A percentile compares a stretch with the other conserved stretches of the same genome.
Conservation (phyloP, 2,329 filamentous ascomycete genomes). For the Paecilomyces niveus region DNA sequence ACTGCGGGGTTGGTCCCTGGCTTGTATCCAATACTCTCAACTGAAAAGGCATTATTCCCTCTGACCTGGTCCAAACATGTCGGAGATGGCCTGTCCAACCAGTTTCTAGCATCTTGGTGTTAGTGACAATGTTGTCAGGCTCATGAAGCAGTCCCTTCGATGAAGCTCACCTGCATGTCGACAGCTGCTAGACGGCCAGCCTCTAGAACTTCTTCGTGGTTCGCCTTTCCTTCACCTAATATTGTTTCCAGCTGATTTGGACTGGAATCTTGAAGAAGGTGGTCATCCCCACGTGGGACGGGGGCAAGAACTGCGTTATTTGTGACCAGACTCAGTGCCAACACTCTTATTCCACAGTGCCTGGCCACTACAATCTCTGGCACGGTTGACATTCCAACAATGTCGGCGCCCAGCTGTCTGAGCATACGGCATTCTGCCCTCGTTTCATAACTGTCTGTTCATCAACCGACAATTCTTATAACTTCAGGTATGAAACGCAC, state of each 20-base stretch:
- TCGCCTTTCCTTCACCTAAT: constrained; percentile 53
- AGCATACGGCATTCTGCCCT: constrained; percentile 59
- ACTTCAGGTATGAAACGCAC: constrained; percentile 30
- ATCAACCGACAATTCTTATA: background rate
- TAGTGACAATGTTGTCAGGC: constrained; percentile 5
- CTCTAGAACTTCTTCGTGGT: constrained; percentile 60
- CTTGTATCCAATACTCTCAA: background rate
- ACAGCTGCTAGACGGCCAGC: constrained; percentile 53
- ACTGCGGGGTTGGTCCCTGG: background rate
- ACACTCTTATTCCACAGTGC: constrained; percentile 55
- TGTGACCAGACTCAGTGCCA: constrained; percentile 61
- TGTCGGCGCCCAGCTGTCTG: constrained; percentile 53
- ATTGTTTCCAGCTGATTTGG: constrained; percentile 47
- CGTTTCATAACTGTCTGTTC: constrained; percentile 50
- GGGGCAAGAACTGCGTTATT: constrained; percentile 57
- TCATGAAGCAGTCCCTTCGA: constrained; percentile 2
- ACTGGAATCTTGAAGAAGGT: constrained; percentile 44
- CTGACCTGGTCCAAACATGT: constrained; percentile 17
- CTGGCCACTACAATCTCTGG: constrained; percentile 61
- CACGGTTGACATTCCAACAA: constrained; percentile 66
- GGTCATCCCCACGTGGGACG: constrained; percentile 52
- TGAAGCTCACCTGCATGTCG: constrained; percentile 52
- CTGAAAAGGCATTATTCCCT: background rate
- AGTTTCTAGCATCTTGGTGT: constrained; percentile 23
- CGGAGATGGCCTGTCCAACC: constrained; percentile 25